Evolutionary conservation across 306 rosid genomes (phyloP), one percentile per base, ranked within the genome.

Genomic region (Dryas drummondii): DNA sequence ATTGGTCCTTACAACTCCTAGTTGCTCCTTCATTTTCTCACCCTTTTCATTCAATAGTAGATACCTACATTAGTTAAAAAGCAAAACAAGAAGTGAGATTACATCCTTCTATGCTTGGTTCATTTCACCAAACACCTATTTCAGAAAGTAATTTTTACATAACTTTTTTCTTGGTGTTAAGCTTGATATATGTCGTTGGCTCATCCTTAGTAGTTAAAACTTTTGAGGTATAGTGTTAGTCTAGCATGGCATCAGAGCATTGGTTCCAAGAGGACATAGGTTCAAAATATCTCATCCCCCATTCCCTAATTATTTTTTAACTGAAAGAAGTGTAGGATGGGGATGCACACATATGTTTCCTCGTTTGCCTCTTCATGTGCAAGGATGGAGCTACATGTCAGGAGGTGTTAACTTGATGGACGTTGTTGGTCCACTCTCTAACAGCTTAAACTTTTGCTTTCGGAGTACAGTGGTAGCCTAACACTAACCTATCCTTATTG

Each of bases 1-100:
- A 77, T 92, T 94, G 82, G 92, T 87, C 86, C 99, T 87, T 70
- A 89, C 91, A 83, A 94, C 90, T 80, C 99, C 99, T 55, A 78
- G 89, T 73, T 94, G 99, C 83, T 94, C 97, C 88, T 94, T 94
- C 97, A 92, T 86, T 87, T 90, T 94, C 87, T 92, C 97, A 75
- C 89, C 97, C 80, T 92, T 90, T 64, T 92, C 96, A 82, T 87
- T 92, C 82, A 94, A 69, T 81, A 94, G 81, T 83, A 92, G 84
- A 84, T 88, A 94, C 86, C 98, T 91, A 81, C 54, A 79, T 82
- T 60, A 61, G 58, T 64, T 82, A 76, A 81, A 51, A 51, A 73
- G 73, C 77, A 73, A 16, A 45, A 16, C 47, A 79, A 59, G 53
- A 46, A 48, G 19, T 15, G 42, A 4, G 44, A 22, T 53, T 53